Conservation (phyloP, 441 rosid species). For the Corymbia citriodora region DNA sequence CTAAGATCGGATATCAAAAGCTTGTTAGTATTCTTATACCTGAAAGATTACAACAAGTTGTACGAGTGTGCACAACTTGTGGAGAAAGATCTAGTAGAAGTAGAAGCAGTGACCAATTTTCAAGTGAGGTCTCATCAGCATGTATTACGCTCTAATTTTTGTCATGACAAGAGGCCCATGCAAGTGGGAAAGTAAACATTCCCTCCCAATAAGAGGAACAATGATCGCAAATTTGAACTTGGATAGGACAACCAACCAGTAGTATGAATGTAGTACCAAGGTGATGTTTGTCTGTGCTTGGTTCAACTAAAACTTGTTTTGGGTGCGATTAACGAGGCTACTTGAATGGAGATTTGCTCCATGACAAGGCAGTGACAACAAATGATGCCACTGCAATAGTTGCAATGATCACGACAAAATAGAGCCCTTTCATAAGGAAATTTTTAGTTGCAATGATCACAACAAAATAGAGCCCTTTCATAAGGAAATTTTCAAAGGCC, state of each 20-base stretch:
- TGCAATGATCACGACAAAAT: background rate
- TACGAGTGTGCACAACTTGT: background rate
- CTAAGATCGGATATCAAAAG: background rate
- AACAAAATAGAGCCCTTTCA: background rate
- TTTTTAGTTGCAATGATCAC: background rate
- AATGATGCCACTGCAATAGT: background rate
- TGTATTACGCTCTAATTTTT: background rate
- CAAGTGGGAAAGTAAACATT: too few species aligned
- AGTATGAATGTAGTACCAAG: background rate
- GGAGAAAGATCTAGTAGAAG: background rate
- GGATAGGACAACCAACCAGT: background rate
- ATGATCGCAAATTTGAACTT: background rate
- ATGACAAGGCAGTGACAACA: background rate
- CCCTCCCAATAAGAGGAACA: background rate
- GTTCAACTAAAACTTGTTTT: background rate
- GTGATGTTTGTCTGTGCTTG: background rate
- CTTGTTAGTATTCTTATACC: background rate
- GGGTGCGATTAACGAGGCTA: background rate
- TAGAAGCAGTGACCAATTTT: fast-evolving
- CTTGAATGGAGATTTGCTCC: background rate
- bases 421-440: background rate
- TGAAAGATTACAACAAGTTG: background rate
- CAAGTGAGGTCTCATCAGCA: background rate
- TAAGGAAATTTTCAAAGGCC: background rate
- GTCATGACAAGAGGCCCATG: background rate